phyloP scores from a whole-genome alignment of 306 rosid species.

The Vicia sativa region DNA sequence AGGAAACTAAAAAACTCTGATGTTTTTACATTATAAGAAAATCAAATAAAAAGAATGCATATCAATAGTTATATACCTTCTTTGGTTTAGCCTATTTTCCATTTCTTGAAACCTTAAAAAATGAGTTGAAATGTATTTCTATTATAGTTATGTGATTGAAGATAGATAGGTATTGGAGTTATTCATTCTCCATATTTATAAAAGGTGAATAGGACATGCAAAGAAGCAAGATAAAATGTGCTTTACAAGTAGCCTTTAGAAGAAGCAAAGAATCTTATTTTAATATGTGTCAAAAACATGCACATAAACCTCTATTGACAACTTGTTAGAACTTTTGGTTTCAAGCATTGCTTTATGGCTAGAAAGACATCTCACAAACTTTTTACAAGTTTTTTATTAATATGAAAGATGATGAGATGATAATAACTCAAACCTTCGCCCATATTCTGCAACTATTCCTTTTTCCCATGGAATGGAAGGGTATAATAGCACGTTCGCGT shows the following conservation, averaged over 20 bases:
- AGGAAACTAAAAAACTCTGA: not conserved
- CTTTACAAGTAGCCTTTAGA: slow-evolving; percentile 44
- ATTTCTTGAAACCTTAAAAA: slow-evolving; percentile 31
- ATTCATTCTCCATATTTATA: slow-evolving; percentile 13
- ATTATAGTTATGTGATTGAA: slow-evolving; percentile 25
- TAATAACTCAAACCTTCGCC: no score
- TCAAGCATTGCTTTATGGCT: slow-evolving; percentile 22
- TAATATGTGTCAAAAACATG: slow-evolving; percentile 24
- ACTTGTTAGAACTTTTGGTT: slow-evolving; percentile 40
- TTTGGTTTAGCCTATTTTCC: slow-evolving; percentile 43
- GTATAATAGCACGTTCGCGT: slow-evolving; percentile 29
- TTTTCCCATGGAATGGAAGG: slow-evolving; percentile 21
- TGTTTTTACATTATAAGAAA: not conserved
- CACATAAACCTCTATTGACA: slow-evolving; percentile 31
- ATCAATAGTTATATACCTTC: slow-evolving; percentile 41
- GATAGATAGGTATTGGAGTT: slow-evolving; percentile 8
- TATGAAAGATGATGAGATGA: not conserved
- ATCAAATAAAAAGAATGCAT: not conserved
- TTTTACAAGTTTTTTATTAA: not conserved
- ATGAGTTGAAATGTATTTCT: not conserved
- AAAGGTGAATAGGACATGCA: slow-evolving; percentile 40
- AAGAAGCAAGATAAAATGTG: slow-evolving; percentile 55
- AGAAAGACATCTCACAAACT: slow-evolving; percentile 21
- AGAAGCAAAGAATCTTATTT: slow-evolving; percentile 58
- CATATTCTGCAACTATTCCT: slow-evolving; percentile 32